phyloP scores from a whole-genome alignment of 768 basidiomycete species.

The Tricholomella constricta region DNA sequence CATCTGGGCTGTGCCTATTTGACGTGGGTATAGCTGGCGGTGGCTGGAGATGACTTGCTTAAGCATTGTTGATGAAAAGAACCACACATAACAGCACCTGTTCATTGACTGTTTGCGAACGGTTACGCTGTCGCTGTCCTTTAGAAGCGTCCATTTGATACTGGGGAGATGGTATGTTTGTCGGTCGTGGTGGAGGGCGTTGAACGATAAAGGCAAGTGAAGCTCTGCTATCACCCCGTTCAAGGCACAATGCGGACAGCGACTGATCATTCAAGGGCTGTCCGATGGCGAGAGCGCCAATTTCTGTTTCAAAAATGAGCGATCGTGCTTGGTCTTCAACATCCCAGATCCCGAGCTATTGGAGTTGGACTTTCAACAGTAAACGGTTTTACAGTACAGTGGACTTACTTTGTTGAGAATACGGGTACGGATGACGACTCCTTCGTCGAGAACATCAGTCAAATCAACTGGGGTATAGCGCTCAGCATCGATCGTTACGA shows the following conservation, averaged over 20 bases:
- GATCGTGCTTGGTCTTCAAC: conserved; percentile 13
- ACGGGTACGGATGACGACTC: conserved; percentile 18
- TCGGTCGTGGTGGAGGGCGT: not conserved
- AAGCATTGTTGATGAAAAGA: not conserved
- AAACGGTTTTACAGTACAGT: not conserved
- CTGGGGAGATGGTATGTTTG: conserved; percentile 5
- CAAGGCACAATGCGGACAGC: conserved; percentile 15
- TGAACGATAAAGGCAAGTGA: conserved; percentile 21
- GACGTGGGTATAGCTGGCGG: not conserved
- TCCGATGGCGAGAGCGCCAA: conserved; percentile 20
- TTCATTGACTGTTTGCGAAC: conserved; percentile 11
- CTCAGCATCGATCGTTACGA: conserved; percentile 20
- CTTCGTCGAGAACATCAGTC: conserved; percentile 19
- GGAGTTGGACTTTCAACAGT: not conserved
- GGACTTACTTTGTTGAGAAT: conserved; percentile 19
- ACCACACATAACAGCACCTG: conserved; percentile 4
- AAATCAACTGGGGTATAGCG: conserved; percentile 23
- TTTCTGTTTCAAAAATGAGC: conserved; percentile 23
- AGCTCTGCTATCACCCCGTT: conserved; percentile 18
- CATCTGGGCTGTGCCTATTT: not conserved
- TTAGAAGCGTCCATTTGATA: conserved; percentile 4
- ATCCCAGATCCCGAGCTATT: conserved; percentile 19
- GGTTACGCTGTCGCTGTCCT: conserved; percentile 7
- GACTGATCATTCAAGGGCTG: conserved; percentile 15
- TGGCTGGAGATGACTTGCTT: not conserved